Evolutionary conservation across 1,284 basidiomycete species (phyloP), one percentile per base, ranked within the genome.

Genomic region (Fomitopsis pinicola): DNA sequence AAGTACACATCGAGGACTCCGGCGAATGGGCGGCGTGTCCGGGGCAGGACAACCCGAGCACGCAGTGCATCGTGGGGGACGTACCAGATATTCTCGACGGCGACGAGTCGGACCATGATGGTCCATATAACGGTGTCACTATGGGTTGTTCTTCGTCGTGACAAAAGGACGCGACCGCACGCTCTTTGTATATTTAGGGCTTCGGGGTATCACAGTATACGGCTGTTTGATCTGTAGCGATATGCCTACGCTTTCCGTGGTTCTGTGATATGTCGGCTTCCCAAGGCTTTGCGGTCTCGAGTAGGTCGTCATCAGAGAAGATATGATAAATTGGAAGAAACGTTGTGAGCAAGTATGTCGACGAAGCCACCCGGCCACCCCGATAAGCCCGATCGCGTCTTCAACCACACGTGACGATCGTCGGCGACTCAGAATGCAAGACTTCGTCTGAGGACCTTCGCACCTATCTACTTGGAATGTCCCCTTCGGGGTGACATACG

Each of bases 101-200:
- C 6, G 66, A 78, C 54, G 46, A 69, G 52, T 44, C 62, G 3
- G 74, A 89, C 64, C 88, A 89, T 64, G 69, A 74, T 60, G 83
- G 83, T 0, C 86, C 86, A 2, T 89, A 87, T 67, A 78, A 84
- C 62, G 82, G 81, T 26, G 73, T 88, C 45, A 64, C 59, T 33
- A 85, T 88, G 78, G 79, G 78, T 0, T 82, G 80, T 65, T 80
- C 57, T 60, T 52, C 42, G 33, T 36, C 42, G 40, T 44, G 57
- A 55, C 4, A 10, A 2, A 7, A 5, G 17, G 26, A 40, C 36
- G 15, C 50, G 44, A 46, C 44, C 19, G 5, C 44, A 46, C 44
- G 22, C 19, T 46, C 44, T 5, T 46, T 46, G n/a, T 22, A 7
- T 26, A 22, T 1, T 26, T 46, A 26, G 1, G 12, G 42, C n/a